Conservation (phyloP, 2,329 filamentous ascomycete species). For the Botryosphaeria dothidea region DNA sequence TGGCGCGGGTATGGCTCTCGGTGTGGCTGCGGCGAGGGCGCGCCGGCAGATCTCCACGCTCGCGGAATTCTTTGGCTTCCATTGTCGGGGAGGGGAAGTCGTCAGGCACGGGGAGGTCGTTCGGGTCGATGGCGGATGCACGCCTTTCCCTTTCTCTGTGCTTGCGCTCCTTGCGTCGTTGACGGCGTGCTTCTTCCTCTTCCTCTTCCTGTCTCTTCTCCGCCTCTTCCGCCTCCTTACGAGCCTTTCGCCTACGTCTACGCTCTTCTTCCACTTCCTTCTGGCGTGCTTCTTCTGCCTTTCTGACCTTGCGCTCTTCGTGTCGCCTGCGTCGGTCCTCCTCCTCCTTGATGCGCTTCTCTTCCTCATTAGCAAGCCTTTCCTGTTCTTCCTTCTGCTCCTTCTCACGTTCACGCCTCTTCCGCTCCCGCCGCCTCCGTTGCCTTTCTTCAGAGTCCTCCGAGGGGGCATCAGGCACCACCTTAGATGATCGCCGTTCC, state of each 20-base stretch:
- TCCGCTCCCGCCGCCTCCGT: neutral
- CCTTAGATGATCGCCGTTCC: neutral
- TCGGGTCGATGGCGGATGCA: neutral
- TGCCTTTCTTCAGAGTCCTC: neutral
- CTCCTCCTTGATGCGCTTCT: constrained; percentile 26
- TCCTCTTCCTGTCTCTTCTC: neutral
- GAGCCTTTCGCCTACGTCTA: neutral
- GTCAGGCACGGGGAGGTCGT: neutral
- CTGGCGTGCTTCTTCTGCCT: neutral
- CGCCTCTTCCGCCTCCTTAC: neutral
- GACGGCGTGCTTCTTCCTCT: constrained; percentile 1
- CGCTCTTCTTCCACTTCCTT: neutral
- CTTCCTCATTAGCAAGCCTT: constrained; percentile 22
- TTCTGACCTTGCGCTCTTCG: neutral
- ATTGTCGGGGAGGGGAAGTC: neutral
- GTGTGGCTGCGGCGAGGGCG: constrained; percentile 8
- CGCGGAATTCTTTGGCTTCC: constrained; percentile 1
- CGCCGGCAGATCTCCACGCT: neutral
- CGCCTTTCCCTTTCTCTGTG: neutral
- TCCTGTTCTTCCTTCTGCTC: neutral
- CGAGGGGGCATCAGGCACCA: neutral
- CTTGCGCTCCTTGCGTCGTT: neutral
- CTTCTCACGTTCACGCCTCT: neutral
- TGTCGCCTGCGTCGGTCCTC: neutral
- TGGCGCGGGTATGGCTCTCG: neutral